Percentiles rank a stretch among this genome's conserved stretches.
Conservation (phyloP, 305 asterid genomes). For the Rubia peregrina region DNA sequence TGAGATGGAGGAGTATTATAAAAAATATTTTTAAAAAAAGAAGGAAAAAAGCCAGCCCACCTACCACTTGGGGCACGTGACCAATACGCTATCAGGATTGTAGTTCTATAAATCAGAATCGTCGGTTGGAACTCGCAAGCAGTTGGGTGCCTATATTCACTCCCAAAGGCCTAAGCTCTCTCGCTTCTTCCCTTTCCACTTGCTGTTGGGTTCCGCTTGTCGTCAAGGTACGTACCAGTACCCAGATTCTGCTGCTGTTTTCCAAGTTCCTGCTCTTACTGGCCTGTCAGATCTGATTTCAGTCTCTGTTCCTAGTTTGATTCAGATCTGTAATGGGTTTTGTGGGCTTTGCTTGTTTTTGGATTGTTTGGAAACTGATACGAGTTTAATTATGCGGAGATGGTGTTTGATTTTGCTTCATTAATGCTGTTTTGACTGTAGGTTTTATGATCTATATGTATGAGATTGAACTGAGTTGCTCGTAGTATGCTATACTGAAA, state of each 20-base stretch:
- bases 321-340: constrained; percentile 10
- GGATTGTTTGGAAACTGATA: background rate
- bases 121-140: constrained; percentile 11
- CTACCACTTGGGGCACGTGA: background rate
- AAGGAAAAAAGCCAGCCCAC: background rate
- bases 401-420: background rate
- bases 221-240: constrained; percentile 9
- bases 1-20: too few species aligned
- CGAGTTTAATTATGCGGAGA: background rate
- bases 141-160: constrained; percentile 11
- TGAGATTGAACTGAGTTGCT: background rate
- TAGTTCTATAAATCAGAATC: background rate
- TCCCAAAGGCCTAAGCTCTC: constrained; percentile 10
- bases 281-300: constrained; percentile 3
- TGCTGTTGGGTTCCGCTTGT: constrained; percentile 12
- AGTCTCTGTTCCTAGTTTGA: background rate
- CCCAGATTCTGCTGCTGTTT: background rate
- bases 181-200: background rate
- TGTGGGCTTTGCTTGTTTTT: background rate
- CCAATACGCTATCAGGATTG: background rate
- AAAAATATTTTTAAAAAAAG: too few species aligned
- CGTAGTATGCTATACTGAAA: background rate
- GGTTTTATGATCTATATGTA: background rate
- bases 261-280: background rate
- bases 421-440: background rate